Percentiles rank a stretch among this genome's conserved stretches.
phyloP scores from a whole-genome alignment of 331 rosid genomes.

The Rhamnella rubrinervis region DNA sequence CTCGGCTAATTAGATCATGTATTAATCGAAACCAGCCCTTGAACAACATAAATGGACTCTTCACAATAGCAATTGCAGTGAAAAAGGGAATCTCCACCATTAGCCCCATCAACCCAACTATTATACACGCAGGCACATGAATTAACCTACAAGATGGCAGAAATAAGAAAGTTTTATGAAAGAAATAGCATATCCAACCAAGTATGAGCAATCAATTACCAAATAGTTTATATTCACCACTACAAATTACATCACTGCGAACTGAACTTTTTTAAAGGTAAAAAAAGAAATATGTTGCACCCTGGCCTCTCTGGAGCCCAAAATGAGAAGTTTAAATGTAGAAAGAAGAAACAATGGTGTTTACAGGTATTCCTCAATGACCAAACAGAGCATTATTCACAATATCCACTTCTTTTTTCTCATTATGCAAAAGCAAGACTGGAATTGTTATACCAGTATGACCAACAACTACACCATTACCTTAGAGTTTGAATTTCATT shows the following conservation, averaged over 20 bases:
- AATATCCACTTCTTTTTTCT: neutral
- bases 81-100: constrained; percentile 65
- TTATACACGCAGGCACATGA: constrained; percentile 64
- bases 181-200: neutral
- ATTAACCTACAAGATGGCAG: constrained; percentile 51
- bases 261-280: too few species aligned
- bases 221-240: neutral
- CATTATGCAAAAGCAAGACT: neutral
- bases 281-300: too few species aligned
- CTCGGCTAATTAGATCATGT: constrained; percentile 73
- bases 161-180: constrained; percentile 3
- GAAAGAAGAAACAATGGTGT: too few species aligned
- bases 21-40: constrained; percentile 80
- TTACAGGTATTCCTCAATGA: too few species aligned
- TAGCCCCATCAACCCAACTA: constrained; percentile 49
- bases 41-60: constrained; percentile 81
- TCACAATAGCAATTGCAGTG: constrained; percentile 67
- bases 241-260: too few species aligned
- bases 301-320: too few species aligned
- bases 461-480: constrained; percentile 25
- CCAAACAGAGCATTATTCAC: too few species aligned
- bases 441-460: neutral
- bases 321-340: too few species aligned
- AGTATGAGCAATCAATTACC: neutral
- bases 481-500: constrained; percentile 53